Evolutionary conservation across 139 green algal genomes (phyloP).

Genomic region (Volvox reticuliferus): DNA sequence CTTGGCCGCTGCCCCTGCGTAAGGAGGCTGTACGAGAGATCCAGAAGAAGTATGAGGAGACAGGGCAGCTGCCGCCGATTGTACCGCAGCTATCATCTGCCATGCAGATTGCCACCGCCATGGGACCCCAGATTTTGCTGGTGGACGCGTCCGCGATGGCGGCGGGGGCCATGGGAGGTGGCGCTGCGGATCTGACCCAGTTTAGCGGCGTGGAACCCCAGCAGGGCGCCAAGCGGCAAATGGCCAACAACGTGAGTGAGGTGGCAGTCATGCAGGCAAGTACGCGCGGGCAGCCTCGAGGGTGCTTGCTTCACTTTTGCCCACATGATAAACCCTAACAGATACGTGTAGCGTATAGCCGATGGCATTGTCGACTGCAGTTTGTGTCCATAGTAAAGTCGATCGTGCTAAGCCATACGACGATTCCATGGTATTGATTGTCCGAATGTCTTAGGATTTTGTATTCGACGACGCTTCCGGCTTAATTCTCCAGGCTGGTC

Average conservation of each 20-base stretch:
- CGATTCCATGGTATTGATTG: too few species aligned
- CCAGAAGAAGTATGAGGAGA: conserved; percentile 40
- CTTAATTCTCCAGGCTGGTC: neutral
- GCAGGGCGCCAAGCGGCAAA: neutral
- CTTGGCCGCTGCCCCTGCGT: conserved; percentile 51
- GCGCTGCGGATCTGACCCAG: neutral
- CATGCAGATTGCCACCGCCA: neutral
- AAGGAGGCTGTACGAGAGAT: conserved; percentile 31
- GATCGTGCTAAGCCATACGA: too few species aligned
- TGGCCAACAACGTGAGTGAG: neutral
- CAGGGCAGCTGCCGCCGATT: conserved; percentile 11
- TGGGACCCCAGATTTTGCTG: neutral
- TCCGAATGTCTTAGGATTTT: too few species aligned
- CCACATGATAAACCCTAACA: too few species aligned
- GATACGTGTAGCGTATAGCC: too few species aligned
- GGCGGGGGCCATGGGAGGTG: neutral
- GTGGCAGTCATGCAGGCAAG: neutral
- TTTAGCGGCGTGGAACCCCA: neutral
- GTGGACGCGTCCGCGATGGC: neutral
- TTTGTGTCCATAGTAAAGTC: too few species aligned
- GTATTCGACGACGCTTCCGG: too few species aligned
- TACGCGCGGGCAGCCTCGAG: neutral
- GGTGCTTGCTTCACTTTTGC: neutral
- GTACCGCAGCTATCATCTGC: neutral
- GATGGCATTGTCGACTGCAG: too few species aligned